Conservation (phyloP, 192 early-diverging fungal genomes). For the Backusella morwellensis region DNA sequence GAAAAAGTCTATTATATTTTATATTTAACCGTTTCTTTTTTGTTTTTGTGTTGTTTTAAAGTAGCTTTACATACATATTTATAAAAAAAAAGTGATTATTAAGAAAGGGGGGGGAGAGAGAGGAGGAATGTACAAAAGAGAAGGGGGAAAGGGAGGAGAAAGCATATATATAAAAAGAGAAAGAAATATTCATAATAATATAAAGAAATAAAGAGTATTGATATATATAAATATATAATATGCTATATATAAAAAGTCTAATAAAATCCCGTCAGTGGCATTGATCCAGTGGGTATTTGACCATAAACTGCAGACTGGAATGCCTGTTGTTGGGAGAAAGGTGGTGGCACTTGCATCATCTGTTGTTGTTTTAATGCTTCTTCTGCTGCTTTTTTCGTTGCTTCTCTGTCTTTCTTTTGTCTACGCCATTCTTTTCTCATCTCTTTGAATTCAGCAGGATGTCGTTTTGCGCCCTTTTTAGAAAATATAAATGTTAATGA, state of each 20-base stretch:
- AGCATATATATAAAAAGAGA: background rate
- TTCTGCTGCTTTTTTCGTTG: conserved; percentile 36
- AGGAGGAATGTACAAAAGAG: background rate
- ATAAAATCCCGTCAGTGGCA: conserved; percentile 11
- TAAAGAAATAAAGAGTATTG: background rate
- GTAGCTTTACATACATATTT: conserved; percentile 1
- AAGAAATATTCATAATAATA: background rate
- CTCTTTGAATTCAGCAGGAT: conserved; percentile 54
- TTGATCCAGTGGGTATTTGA: conserved; percentile 5
- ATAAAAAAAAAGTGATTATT: background rate
- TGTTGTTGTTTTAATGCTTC: conserved; percentile 31
- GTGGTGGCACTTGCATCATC: conserved; percentile 13
- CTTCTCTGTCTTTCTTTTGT: conserved; percentile 51
- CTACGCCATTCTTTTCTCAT: conserved; percentile 56
- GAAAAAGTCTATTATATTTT: background rate
- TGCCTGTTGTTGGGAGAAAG: background rate
- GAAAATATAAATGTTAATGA: background rate
- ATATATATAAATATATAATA: background rate
- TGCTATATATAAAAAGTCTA: background rate
- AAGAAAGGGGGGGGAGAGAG: background rate
- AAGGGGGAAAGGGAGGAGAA: background rate
- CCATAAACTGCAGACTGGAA: conserved; percentile 10
- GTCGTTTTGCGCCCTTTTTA: conserved; percentile 25
- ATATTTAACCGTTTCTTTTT: background rate
- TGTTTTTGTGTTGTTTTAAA: background rate